These are phyloP conservation scores for Trichoderma brevicompactum DNA, from an alignment of 2,329 filamentous ascomycete genomes.

Conservation along the genomic window DNA sequence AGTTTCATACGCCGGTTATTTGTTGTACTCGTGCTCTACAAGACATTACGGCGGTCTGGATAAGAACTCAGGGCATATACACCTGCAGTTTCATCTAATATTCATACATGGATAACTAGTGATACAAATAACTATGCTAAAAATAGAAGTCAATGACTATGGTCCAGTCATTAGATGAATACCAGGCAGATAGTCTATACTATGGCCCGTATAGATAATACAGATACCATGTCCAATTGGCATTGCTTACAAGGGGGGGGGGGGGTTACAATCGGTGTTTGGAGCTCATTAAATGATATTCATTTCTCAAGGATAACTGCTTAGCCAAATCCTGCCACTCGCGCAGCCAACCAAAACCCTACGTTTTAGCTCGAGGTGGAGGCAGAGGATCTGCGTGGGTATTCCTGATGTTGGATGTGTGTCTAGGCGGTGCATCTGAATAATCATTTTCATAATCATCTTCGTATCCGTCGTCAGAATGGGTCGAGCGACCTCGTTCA, in stretches of 20 bases:
- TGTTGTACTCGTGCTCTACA: no score
- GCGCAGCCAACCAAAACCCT: slow-evolving; percentile 12
- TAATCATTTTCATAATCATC: slow-evolving; percentile 41
- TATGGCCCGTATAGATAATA: not conserved
- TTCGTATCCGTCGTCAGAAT: slow-evolving; percentile 47
- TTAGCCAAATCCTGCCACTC: slow-evolving; percentile 1
- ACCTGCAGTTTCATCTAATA: no score
- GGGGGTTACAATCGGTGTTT: not conserved
- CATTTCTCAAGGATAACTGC: slow-evolving; percentile 11
- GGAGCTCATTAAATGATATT: not conserved
- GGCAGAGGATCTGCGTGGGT: slow-evolving; percentile 13
- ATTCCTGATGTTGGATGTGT: not conserved
- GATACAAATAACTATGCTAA: no score
- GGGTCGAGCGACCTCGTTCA: slow-evolving; percentile 44
- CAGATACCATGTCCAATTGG: not conserved
- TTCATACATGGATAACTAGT: no score
- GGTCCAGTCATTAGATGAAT: no score
- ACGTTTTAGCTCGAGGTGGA: slow-evolving; percentile 24
- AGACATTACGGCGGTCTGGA: no score
- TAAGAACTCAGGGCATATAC: no score
- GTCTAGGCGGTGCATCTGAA: slow-evolving; percentile 33
- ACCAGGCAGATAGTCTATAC: no score
- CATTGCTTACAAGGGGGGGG: not conserved
- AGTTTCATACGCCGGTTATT: no score
- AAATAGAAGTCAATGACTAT: no score